Evolutionary conservation across 2,329 filamentous ascomycete species (phyloP).

Genomic region (Ceratocystis cacaofunesta): DNA sequence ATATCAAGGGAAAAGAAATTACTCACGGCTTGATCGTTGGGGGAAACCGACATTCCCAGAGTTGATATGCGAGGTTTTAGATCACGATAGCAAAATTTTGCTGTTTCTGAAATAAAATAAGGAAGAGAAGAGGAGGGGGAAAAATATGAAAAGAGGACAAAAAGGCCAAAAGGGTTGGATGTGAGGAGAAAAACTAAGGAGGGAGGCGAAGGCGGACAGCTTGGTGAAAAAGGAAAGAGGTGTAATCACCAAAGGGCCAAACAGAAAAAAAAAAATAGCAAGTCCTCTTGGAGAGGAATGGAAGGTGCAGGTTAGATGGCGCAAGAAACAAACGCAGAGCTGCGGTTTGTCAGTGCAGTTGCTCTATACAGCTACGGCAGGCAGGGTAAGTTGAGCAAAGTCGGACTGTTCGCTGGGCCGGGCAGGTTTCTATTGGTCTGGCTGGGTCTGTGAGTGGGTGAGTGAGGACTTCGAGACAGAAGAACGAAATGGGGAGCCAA

Average conservation of each 20-base stretch:
- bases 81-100: not conserved
- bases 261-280: not conserved
- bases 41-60: constrained; percentile 1
- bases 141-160: not conserved
- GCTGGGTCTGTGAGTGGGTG: not conserved
- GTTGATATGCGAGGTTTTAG: not conserved
- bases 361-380: not conserved
- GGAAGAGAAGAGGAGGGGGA: not conserved
- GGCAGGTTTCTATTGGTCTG: not conserved
- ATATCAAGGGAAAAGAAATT: not conserved
- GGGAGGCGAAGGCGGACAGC: not conserved
- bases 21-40: constrained; percentile 1
- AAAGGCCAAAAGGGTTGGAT: not conserved
- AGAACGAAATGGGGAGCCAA: not conserved
- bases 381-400: not conserved
- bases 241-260: not conserved
- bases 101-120: not conserved
- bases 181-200: not conserved
- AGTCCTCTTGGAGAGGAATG: not conserved
- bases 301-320: not conserved
- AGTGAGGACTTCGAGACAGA: not conserved
- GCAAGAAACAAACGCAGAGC: not conserved
- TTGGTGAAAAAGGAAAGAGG: not conserved
- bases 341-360: not conserved
- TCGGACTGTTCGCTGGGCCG: not conserved